Evolutionary conservation across 2,329 filamentous ascomycete genomes (phyloP), one percentile per base, ranked within the genome.

Genomic region (Hypoxylon sp.): DNA sequence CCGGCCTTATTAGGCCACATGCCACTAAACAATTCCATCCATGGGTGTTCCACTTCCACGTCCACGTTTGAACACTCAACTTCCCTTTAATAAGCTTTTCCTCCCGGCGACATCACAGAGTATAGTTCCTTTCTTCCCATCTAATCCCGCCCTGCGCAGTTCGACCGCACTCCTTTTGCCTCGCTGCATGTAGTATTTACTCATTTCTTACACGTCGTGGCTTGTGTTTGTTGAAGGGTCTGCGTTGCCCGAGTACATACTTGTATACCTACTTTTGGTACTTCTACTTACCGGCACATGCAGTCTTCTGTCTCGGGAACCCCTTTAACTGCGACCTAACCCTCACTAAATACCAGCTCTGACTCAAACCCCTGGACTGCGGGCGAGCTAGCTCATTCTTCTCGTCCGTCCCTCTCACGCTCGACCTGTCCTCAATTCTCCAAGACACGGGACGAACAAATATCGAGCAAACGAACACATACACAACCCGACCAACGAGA

Each of bases 1-100:
- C 56, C 40, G 28, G 20, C 56, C 54, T 66, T 51, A 66, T 66
- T 66, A 66, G 63, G 52, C 52, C 62, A 65, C 62, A 64, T 64
- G 50, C 61, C 61, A 59, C 61, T 54, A 64, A 62, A 62, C 52
- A 45, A 62, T 62, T 52, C 59, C 46, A 40, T 16, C n/a, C n/a
- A n/a, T n/a, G n/a, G n/a, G n/a, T n/a, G n/a, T n/a, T 40, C 16
- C 18, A 54, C 32, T 7, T 28, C 33, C 20, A 42, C 28, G 32
- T 52, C 36, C 12, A 40, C 51, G 44, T 40, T n/a, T 32, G 51
- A 52, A 30, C 45, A 45, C 45, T 55, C 53, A 50, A 32, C 48
- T 60, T 58, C 33, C 24, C 26, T 33, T 51, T 51, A 44, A 52
- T 48, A 24, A 59, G 22, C 36, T 44, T 56, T 44, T 45, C 46